Evolutionary conservation across 331 rosid genomes (phyloP).

Genomic region (Malus hybrid): DNA sequence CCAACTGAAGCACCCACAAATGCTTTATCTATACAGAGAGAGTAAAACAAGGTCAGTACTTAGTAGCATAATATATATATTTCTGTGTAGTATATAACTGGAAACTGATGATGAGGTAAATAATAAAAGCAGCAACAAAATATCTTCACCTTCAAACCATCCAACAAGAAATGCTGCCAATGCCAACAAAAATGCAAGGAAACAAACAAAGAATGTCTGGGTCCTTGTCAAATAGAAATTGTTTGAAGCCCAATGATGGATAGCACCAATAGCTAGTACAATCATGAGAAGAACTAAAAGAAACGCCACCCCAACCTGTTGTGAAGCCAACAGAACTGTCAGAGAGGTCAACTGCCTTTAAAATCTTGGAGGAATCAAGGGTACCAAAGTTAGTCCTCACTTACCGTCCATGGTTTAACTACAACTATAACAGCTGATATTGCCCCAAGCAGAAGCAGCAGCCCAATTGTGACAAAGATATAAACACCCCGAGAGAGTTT

Average conservation of each 20-base stretch:
- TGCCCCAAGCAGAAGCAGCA: slow-evolving; percentile 85
- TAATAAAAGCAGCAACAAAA: not conserved
- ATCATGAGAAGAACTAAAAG: slow-evolving; percentile 92
- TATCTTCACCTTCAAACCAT: slow-evolving; percentile 75
- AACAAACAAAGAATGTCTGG: slow-evolving; percentile 85
- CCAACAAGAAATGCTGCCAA: slow-evolving; percentile 98
- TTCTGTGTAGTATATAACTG: not conserved
- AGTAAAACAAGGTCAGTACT: slow-evolving; percentile 11
- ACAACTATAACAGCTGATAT: slow-evolving; percentile 87
- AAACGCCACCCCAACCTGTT: slow-evolving; percentile 88
- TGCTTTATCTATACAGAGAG: slow-evolving; percentile 50
- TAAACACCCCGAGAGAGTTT: slow-evolving; percentile 86
- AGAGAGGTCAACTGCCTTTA: slow-evolving; percentile 5
- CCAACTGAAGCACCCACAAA: slow-evolving; percentile 99
- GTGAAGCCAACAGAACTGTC: slow-evolving; percentile 12
- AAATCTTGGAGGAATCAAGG: slow-evolving; percentile 5
- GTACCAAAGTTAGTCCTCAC: slow-evolving; percentile 9
- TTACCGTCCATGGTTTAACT: slow-evolving; percentile 93
- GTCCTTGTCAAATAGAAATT: slow-evolving; percentile 95
- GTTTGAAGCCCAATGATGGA: slow-evolving; percentile 98
- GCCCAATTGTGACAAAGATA: slow-evolving; percentile 79
- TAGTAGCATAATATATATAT: not conserved
- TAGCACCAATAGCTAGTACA: slow-evolving; percentile 88
- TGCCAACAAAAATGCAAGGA: slow-evolving; percentile 88
- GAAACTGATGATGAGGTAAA: slow-evolving; percentile 1